Evolutionary conservation across 2,329 filamentous ascomycete species (phyloP), one percentile per base, ranked within the genome.

Genomic region (Thelonectria olida): DNA sequence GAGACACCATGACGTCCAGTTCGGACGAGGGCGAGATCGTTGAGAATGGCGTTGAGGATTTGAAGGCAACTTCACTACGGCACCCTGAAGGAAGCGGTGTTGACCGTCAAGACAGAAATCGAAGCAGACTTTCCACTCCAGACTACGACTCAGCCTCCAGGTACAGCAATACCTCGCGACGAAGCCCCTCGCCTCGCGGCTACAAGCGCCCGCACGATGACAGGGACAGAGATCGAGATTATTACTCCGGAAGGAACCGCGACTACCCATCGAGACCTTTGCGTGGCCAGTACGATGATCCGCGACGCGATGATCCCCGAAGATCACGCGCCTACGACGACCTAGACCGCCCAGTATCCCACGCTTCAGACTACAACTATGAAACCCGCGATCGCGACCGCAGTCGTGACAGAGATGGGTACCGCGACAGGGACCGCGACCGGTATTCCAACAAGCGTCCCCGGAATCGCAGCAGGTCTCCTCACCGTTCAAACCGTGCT

Each of bases 91-190:
- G 88, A 90, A 89, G 83, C 87, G 89, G 86, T 87, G 90, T 97
- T 97, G 92, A 97, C 92, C 91, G 90, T 88, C 88, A 85, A 85
- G 87, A 91, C 91, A 97, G 93, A 94, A 85, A 80, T 81, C 88
- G 85, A 80, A 83, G 80, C 77, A 86, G 83, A 84, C 75, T 80
- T 71, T 85, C 86, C 74, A 88, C 87, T 65, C 86, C 86, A 69
- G 84, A 85, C 44, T 73, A 79, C 79, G 81, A 81, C 74, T 73
- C 78, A 66, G 75, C 76, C 64, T 77, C 81, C 48, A 81, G 78
- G 72, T 71, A 79, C 68, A 79, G 76, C 71, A 74, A 72, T 66
- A 76, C 76, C 17, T 74, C 76, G 55, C 81, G 82, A 71, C 81
- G 81, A 68, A 85, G 81, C 74, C 80, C 84, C 70, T 90, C 89